phyloP scores from a whole-genome alignment of 1,284 basidiomycete genomes.

The Phenoliferia sp. region DNA sequence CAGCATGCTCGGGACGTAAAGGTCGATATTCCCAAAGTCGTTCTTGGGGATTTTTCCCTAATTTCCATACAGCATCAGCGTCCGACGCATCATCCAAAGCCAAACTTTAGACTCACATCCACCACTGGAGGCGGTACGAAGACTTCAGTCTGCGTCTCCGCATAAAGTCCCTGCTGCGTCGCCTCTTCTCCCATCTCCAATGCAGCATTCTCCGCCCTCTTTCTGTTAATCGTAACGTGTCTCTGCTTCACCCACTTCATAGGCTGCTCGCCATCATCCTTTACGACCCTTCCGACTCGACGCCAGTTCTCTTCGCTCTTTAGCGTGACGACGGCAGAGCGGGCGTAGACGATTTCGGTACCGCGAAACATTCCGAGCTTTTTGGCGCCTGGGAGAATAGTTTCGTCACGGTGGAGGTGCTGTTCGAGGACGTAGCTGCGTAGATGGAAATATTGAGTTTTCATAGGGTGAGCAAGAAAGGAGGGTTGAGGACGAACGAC shows the following conservation, averaged over 20 bases:
- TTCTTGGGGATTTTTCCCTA: constrained; percentile 92
- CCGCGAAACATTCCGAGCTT: constrained; percentile 90
- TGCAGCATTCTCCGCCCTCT: constrained; percentile 75
- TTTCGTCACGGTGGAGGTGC: constrained; percentile 83
- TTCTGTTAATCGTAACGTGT: constrained; percentile 72
- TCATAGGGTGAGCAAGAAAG: constrained; percentile 15
- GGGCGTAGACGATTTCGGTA: constrained; percentile 77
- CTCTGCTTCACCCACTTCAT: constrained; percentile 87
- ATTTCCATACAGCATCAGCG: constrained; percentile 20
- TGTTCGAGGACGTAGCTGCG: constrained; percentile 78
- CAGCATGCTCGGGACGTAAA: constrained; percentile 93
- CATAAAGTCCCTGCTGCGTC: constrained; percentile 80
- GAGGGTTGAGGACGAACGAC: constrained; percentile 51
- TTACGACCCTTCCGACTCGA: constrained; percentile 72
- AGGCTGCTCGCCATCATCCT: constrained; percentile 68
- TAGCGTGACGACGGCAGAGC: constrained; percentile 71
- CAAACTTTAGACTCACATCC: constrained; percentile 55
- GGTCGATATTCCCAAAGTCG: constrained; percentile 92
- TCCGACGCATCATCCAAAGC: not conserved
- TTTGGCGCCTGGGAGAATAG: constrained; percentile 68
- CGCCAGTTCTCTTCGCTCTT: constrained; percentile 95
- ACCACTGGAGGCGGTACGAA: constrained; percentile 74
- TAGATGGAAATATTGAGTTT: not conserved
- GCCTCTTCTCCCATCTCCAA: constrained; percentile 49
- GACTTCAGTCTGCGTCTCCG: constrained; percentile 75